Conservation (phyloP, 2,329 filamentous ascomycete species). For the Sclerotinia glacialis region DNA sequence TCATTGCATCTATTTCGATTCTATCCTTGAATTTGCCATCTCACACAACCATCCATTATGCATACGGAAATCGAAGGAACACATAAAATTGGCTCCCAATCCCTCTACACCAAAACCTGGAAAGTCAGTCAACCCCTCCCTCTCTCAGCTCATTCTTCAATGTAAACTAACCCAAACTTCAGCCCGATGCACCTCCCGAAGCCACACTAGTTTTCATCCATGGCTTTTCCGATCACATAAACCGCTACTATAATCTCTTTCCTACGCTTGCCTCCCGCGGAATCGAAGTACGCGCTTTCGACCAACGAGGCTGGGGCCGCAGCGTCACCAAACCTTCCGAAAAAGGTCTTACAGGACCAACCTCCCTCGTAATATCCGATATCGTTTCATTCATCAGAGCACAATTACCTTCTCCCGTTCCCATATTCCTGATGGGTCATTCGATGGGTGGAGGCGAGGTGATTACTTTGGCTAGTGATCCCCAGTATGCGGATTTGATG, state of each 20-base stretch:
- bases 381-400: slow-evolving; percentile 70
- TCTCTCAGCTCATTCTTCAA: background rate
- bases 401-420: slow-evolving; percentile 53
- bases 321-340: slow-evolving; percentile 61
- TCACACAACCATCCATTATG: slow-evolving; percentile 29
- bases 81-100: slow-evolving; percentile 34
- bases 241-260: slow-evolving; percentile 75
- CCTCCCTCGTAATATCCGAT: slow-evolving; percentile 69
- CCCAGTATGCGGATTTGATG: slow-evolving; percentile 53
- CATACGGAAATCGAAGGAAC: slow-evolving; percentile 37
- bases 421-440: slow-evolving; percentile 84
- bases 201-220: slow-evolving; percentile 82
- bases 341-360: slow-evolving; percentile 71
- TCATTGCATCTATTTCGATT: background rate
- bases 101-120: slow-evolving; percentile 40
- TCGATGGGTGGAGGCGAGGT: slow-evolving; percentile 86
- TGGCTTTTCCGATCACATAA: slow-evolving; percentile 84
- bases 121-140: slow-evolving; percentile 28
- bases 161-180: slow-evolving; percentile 17
- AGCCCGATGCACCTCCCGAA: slow-evolving; percentile 42
- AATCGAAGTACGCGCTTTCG: slow-evolving; percentile 74
- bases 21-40: background rate
- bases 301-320: slow-evolving; percentile 87
- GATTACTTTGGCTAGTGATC: slow-evolving; percentile 56
- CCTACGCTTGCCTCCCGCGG: slow-evolving; percentile 64